phyloP scores from a whole-genome alignment of 2,329 filamentous ascomycete species.

The Ascochyta rabiei region DNA sequence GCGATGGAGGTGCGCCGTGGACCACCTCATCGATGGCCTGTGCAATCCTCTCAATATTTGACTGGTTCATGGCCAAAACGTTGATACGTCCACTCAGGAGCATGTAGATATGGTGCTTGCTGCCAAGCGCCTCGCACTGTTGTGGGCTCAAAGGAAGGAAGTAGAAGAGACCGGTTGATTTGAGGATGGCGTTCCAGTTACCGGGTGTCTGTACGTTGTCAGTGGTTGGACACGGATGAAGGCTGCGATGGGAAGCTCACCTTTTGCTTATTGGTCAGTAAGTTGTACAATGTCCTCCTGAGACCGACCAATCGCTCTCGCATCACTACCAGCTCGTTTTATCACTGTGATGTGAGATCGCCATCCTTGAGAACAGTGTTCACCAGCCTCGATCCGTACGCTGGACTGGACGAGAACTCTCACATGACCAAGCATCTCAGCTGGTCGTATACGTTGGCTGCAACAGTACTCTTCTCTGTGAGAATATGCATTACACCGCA shows the following conservation, averaged over 20 bases:
- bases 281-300: constrained; percentile 13
- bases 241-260: neutral
- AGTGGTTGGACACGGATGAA: neutral
- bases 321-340: constrained; percentile 20
- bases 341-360: constrained; percentile 19
- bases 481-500: constrained; percentile 42
- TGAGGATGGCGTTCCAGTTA: constrained; percentile 25
- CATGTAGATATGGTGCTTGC: constrained; percentile 31
- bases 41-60: constrained; percentile 25
- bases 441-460: constrained; percentile 32
- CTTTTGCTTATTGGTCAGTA: constrained; percentile 19
- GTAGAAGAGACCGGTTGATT: constrained; percentile 31
- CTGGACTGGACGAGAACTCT: constrained; percentile 39
- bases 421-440: constrained; percentile 35
- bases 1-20: neutral
- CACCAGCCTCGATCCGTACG: constrained; percentile 34
- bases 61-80: constrained; percentile 30
- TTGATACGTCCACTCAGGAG: constrained; percentile 33
- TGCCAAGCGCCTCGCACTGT: constrained; percentile 23
- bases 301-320: constrained; percentile 19
- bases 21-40: constrained; percentile 26
- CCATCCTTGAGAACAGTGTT: constrained; percentile 25
- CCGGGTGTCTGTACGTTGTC: constrained; percentile 24
- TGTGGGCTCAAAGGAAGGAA: constrained; percentile 22
- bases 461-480: constrained; percentile 14